Conservation (phyloP, 2,329 filamentous ascomycete genomes). For the Pseudocercospora fuligena region DNA sequence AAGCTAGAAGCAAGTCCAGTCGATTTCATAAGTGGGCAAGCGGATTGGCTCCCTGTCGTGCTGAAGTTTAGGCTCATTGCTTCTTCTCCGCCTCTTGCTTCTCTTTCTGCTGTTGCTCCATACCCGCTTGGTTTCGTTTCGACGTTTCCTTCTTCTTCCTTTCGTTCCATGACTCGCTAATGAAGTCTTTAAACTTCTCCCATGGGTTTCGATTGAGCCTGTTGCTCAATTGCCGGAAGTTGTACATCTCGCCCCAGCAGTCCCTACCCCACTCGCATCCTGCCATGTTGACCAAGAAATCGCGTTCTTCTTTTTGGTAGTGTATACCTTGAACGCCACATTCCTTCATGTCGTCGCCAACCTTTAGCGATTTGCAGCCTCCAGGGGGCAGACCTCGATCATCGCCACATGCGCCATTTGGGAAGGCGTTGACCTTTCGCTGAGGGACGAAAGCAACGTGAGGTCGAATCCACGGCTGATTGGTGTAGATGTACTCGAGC, state of each 20-base stretch:
- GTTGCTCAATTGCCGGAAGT: constrained; percentile 89
- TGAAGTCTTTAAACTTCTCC: constrained; percentile 66
- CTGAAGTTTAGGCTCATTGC: constrained; percentile 7
- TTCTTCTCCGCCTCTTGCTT: constrained; percentile 10
- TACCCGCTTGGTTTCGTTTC: constrained; percentile 24
- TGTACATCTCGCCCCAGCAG: constrained; percentile 98
- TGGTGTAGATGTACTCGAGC: constrained; percentile 86
- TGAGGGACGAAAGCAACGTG: constrained; percentile 89
- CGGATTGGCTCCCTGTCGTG: constrained; percentile 1
- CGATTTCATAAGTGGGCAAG: constrained; percentile 5
- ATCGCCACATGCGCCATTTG: constrained; percentile 83
- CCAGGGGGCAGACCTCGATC: constrained; percentile 69
- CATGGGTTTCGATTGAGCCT: constrained; percentile 82
- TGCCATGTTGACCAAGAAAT: constrained; percentile 98
- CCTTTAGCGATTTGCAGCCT: constrained; percentile 35
- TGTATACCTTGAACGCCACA: constrained; percentile 63
- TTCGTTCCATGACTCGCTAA: constrained; percentile 44
- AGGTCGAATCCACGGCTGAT: constrained; percentile 89
- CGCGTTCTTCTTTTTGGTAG: constrained; percentile 81
- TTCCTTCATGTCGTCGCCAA: constrained; percentile 33
- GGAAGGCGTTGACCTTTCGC: constrained; percentile 93
- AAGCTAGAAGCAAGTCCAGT: constrained; percentile 11
- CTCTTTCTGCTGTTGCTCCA: constrained; percentile 21
- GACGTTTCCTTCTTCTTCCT: constrained; percentile 31
- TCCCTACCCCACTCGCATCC: constrained; percentile 96